A percentile compares a stretch with the other conserved stretches of the same genome.
Evolutionary conservation across 2,329 filamentous ascomycete genomes (phyloP).

Genomic region (Ceratocystis harringtonii): DNA sequence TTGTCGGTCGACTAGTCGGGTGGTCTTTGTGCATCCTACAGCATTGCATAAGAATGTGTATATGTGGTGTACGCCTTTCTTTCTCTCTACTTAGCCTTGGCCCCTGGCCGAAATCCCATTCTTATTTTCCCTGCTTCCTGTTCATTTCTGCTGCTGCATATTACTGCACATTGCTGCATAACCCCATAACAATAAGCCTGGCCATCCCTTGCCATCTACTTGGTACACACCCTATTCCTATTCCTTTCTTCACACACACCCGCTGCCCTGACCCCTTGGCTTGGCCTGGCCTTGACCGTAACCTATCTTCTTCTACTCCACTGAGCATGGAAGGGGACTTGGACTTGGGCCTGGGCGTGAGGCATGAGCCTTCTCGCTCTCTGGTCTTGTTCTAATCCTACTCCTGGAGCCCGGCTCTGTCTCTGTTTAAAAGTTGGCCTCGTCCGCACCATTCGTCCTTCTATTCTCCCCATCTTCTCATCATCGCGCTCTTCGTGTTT

Average conservation of each 20-base stretch:
- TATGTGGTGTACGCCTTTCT: background rate
- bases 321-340: background rate
- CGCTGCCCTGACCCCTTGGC: background rate
- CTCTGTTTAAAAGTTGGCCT: conserved; percentile 14
- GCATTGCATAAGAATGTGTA: background rate
- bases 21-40: background rate
- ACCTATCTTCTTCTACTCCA: background rate
- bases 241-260: background rate
- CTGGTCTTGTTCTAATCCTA: background rate
- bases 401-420: background rate
- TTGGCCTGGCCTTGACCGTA: background rate
- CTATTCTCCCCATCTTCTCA: conserved; percentile 11
- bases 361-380: background rate
- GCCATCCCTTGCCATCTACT: too few species aligned
- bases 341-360: background rate
- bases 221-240: background rate
- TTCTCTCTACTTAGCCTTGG: too few species aligned
- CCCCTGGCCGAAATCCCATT: background rate
- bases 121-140: background rate
- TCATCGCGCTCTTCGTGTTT: conserved; percentile 14
- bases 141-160: background rate
- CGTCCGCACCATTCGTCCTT: conserved; percentile 7
- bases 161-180: too few species aligned
- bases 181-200: too few species aligned
- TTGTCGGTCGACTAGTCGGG: too few species aligned